A percentile compares a stretch with the other conserved stretches of the same genome.
Conservation (phyloP, 1,284 basidiomycete genomes). For the Acaromyces ingoldii region DNA sequence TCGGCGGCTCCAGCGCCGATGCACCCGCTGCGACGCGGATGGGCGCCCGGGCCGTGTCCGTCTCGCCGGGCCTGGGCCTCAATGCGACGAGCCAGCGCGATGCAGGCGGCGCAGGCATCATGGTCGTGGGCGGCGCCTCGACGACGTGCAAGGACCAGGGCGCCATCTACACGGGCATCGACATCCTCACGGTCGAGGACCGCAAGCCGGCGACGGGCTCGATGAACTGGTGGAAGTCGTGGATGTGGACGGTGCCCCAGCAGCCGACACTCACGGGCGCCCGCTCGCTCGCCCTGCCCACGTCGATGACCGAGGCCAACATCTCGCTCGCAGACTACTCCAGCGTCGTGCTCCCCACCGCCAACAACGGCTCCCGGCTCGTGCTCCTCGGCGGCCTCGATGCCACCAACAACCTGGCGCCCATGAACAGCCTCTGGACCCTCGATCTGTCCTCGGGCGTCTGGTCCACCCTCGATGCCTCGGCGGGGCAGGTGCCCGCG, state of each 20-base stretch:
- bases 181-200: conserved; percentile 14
- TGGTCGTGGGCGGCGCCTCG: conserved; percentile 5
- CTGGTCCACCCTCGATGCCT: conserved; percentile 34
- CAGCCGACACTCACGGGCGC: no score
- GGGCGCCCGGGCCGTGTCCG: no score
- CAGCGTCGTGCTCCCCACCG: conserved; percentile 10
- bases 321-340: conserved; percentile 3
- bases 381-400: conserved; percentile 23
- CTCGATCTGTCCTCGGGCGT: conserved; percentile 31
- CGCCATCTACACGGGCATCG: conserved; percentile 26
- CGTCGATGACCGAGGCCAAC: not conserved
- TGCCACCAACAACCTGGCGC: conserved; percentile 8
- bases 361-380: conserved; percentile 9
- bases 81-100: no score
- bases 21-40: no score
- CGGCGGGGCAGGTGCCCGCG: conserved; percentile 18
- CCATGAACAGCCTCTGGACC: conserved; percentile 29
- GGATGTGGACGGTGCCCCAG: no score
- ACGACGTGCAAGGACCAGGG: not conserved
- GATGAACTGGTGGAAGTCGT: no score
- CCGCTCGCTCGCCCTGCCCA: conserved; percentile 10
- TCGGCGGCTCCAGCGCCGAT: no score
- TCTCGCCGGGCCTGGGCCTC: no score
- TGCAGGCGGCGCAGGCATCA: conserved; percentile 1
- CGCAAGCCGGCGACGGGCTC: not conserved